Evolutionary conservation across 148 eudicot species (phyloP), one percentile per base, ranked within the genome.

Genomic region (Nepenthes gracilis): DNA sequence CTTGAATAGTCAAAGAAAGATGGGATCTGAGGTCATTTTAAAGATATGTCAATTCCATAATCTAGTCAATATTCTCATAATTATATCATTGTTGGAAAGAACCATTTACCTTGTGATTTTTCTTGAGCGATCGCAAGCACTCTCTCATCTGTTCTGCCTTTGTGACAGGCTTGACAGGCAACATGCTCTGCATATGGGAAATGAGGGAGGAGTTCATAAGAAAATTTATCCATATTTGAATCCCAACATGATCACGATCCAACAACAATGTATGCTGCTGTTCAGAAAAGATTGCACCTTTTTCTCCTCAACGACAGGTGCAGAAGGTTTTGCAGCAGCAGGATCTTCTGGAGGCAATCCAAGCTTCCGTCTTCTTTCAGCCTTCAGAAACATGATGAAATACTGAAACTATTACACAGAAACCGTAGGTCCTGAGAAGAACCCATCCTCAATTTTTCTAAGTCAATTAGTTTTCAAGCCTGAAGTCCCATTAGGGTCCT

Each of bases 111-210:
- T 77, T 87, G 70, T 94, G 78, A 70, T 66, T 80, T 74, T 94
- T 95, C 72, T 94, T 94, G 1, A 94, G 89, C 15, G 87, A 83
- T 63, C 99, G 76, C 11, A 94, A 80, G 63, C 90, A 89, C 76
- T 94, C 99, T 71, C 99, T 89, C 99, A 94, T 94, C 64, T 75
- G 87, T 64, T 94, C 99, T 66, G 86, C 84, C 77, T 89, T 86
- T 59, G 99, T 78, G 47, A 88, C 87, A 66, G 97, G 92, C 71
- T 88, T 85, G 59, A 94, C 72, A 34, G 99, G 99, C 78, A 94
- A 75, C 14, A 60, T 63, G 55, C 79, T 83, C 99, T 94, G 92
- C 60, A 68, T 66, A 5, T n/a, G 3, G 11, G 6, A 49, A 6
- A 49, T 12, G 13, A 49, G 13, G 11, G 11, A 49, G 53, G 53